phyloP scores from a whole-genome alignment of 768 basidiomycete genomes.

The Calocybe indica region DNA sequence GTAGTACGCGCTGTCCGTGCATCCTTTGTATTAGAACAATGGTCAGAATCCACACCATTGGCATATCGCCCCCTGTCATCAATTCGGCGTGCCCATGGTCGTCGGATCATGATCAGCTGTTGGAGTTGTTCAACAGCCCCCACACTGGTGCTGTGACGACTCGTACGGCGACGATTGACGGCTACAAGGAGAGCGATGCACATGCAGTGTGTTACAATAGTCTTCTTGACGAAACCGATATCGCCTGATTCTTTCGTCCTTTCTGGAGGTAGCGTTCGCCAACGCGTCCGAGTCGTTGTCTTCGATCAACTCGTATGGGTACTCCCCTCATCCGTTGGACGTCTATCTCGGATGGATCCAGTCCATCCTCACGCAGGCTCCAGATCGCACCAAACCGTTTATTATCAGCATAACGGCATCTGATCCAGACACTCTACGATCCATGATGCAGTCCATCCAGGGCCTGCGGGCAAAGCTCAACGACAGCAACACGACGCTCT shows the following conservation, averaged over 20 bases:
- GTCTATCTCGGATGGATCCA: constrained; percentile 62
- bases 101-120: constrained; percentile 58
- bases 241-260: not conserved
- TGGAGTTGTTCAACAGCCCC: constrained; percentile 56
- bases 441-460: constrained; percentile 60
- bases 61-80: constrained; percentile 58
- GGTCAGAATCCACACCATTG: constrained; percentile 52
- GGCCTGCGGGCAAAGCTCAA: constrained; percentile 37
- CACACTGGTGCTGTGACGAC: constrained; percentile 79
- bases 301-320: constrained; percentile 85
- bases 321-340: constrained; percentile 72
- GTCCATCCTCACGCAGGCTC: constrained; percentile 35
- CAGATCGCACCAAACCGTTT: constrained; percentile 41
- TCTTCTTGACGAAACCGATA: not conserved
- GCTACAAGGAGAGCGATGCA: constrained; percentile 59
- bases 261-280: constrained; percentile 54
- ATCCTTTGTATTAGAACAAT: constrained; percentile 23
- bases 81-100: constrained; percentile 85
- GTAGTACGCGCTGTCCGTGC: not conserved
- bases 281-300: constrained; percentile 35
- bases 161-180: constrained; percentile 65
- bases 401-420: constrained; percentile 78
- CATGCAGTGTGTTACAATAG: constrained; percentile 47
- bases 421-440: constrained; percentile 37
- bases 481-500: constrained; percentile 17